Evolutionary conservation across 1,284 basidiomycete genomes (phyloP).

Genomic region (Malassezia globosa): DNA sequence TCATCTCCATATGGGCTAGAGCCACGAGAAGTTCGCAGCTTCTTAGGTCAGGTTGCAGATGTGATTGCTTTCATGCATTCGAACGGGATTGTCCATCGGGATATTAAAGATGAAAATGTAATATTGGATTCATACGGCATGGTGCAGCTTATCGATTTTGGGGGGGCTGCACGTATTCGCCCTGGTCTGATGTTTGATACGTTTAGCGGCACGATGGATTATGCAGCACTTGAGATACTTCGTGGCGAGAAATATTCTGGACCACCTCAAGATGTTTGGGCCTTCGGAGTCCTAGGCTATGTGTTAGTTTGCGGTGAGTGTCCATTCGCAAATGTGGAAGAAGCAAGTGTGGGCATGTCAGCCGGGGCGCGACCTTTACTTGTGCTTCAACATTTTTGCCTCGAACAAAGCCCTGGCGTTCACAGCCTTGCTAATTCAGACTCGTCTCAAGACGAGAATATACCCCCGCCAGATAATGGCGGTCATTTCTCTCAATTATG

Average conservation of each 20-base stretch:
- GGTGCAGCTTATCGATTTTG: constrained; percentile 91
- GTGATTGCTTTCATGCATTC: constrained; percentile 80
- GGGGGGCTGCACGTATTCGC: constrained; percentile 56
- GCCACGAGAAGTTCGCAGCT: constrained; percentile 63
- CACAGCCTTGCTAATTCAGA: not conserved
- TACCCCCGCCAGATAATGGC: constrained; percentile 55
- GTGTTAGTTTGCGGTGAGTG: constrained; percentile 91
- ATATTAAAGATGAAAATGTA: constrained; percentile 98
- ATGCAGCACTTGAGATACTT: constrained; percentile 91
- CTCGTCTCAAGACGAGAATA: constrained; percentile 9
- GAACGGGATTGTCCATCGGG: constrained; percentile 88
- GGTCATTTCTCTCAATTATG: constrained; percentile 69
- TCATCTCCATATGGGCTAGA: constrained; percentile 73
- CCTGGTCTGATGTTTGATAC: constrained; percentile 90
- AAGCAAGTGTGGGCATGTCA: constrained; percentile 34
- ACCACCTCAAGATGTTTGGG: constrained; percentile 97
- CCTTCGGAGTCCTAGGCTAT: constrained; percentile 91
- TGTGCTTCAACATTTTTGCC: constrained; percentile 26
- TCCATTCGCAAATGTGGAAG: constrained; percentile 56
- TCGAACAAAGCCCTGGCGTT: constrained; percentile 1
- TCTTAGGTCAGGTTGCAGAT: constrained; percentile 87
- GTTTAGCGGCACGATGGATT: constrained; percentile 73
- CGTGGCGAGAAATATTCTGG: constrained; percentile 87
- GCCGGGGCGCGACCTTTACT: constrained; percentile 33
- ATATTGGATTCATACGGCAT: constrained; percentile 49